A percentile compares a stretch with the other conserved stretches of the same genome.
Conservation (phyloP, 306 rosid genomes). For the Pyrus bretschneideri region DNA sequence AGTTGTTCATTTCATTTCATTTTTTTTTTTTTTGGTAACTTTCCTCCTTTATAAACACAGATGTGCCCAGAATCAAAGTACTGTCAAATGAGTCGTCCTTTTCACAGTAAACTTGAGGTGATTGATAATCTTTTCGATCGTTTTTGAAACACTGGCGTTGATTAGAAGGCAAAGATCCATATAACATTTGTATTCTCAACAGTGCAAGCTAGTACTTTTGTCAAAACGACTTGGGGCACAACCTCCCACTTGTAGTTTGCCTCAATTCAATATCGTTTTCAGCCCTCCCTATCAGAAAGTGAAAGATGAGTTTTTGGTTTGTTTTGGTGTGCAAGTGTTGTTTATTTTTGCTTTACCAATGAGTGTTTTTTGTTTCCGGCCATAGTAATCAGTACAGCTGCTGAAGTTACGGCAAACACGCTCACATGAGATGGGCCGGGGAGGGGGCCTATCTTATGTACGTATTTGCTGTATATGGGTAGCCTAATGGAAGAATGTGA, state of each 20-base stretch:
- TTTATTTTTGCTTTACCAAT: neutral
- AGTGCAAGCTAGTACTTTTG: slow-evolving; percentile 13
- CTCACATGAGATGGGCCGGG: neutral
- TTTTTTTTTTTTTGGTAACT: slow-evolving; percentile 4
- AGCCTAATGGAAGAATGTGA: neutral
- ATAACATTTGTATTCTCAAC: slow-evolving; percentile 12
- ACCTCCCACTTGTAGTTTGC: slow-evolving; percentile 14
- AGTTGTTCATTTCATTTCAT: neutral
- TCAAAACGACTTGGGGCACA: slow-evolving; percentile 17
- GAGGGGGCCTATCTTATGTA: neutral
- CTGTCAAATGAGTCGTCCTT: slow-evolving; percentile 11
- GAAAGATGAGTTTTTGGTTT: slow-evolving; percentile 7
- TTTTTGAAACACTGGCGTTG: slow-evolving; percentile 3
- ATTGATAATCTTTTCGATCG: slow-evolving; percentile 14
- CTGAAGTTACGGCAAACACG: neutral
- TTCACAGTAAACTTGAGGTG: slow-evolving; percentile 18
- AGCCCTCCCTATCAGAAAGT: slow-evolving; percentile 8
- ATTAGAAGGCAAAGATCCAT: slow-evolving; percentile 7
- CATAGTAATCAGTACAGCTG: neutral
- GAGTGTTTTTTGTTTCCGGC: neutral
- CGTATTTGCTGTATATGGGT: neutral
- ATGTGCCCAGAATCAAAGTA: slow-evolving; percentile 1
- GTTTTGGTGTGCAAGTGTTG: neutral
- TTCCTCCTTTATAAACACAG: slow-evolving; percentile 14
- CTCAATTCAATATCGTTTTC: slow-evolving; percentile 11